These are phyloP conservation scores for Nigrospora sphaerica DNA, from an alignment of 2,329 filamentous ascomycete species.

Conservation along the genomic window DNA sequence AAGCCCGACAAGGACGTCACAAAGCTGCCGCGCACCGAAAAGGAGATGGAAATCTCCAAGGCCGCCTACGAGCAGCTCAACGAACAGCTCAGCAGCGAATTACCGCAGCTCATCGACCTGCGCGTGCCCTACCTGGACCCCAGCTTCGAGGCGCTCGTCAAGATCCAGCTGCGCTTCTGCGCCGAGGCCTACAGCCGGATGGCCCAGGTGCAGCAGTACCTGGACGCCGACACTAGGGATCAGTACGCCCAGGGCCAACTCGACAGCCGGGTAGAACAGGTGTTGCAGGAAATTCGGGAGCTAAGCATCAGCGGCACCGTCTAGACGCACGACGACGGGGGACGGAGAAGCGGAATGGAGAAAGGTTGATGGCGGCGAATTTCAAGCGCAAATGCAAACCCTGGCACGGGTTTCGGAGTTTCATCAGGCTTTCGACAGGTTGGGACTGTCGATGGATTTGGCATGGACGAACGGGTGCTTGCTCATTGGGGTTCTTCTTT, in stretches of 20 bases:
- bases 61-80: slow-evolving; percentile 94
- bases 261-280: slow-evolving; percentile 87
- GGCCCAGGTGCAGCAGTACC: slow-evolving; percentile 98
- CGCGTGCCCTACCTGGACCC: slow-evolving; percentile 96
- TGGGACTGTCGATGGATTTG: no score
- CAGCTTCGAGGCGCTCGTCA: slow-evolving; percentile 94
- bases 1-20: slow-evolving; percentile 98
- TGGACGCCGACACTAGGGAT: slow-evolving; percentile 91
- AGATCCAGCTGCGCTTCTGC: slow-evolving; percentile 96
- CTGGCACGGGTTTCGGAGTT: no score
- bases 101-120: slow-evolving; percentile 93
- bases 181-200: slow-evolving; percentile 96
- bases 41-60: slow-evolving; percentile 92
- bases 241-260: slow-evolving; percentile 92
- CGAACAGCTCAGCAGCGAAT: slow-evolving; percentile 85
- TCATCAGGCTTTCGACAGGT: no score
- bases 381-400: no score
- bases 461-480: no score
- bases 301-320: slow-evolving; percentile 80
- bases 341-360: no score
- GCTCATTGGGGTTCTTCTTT: no score
- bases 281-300: slow-evolving; percentile 93
- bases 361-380: no score
- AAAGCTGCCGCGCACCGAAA: slow-evolving; percentile 91
- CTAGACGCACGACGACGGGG: slow-evolving; percentile 18